Conservation (phyloP, 257 asterid species). For the Nicotiana tabacum region DNA sequence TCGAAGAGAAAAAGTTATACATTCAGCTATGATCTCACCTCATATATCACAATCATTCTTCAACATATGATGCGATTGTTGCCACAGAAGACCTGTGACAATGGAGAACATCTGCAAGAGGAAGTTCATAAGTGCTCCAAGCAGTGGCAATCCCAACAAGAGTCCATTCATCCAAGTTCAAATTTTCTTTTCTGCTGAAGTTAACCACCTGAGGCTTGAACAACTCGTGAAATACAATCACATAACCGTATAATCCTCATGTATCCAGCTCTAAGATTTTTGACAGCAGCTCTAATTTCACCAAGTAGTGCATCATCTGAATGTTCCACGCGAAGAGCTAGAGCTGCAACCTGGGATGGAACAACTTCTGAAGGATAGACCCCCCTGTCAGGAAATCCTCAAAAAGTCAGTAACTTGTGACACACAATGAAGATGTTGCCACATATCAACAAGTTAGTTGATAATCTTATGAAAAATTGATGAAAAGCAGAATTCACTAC, state of each 20-base stretch:
- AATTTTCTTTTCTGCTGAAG: background rate
- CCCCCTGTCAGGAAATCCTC: slow-evolving; percentile 51
- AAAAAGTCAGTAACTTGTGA: slow-evolving; percentile 4
- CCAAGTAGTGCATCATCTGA: slow-evolving; percentile 21
- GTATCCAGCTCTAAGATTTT: slow-evolving; percentile 50
- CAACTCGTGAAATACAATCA: slow-evolving; percentile 40
- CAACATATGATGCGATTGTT: background rate
- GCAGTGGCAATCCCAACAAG: background rate
- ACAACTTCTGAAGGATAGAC: slow-evolving; percentile 67
- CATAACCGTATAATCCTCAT: slow-evolving; percentile 61
- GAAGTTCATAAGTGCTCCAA: background rate
- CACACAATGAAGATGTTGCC: background rate
- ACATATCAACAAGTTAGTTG: background rate
- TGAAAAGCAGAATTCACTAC: background rate
- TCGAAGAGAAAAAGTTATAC: background rate
- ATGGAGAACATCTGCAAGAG: background rate
- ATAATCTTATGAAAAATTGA: background rate
- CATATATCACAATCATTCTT: background rate
- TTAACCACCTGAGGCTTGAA: slow-evolving; percentile 35
- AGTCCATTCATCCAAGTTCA: background rate
- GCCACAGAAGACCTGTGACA: background rate
- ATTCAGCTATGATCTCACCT: background rate
- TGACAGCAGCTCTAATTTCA: slow-evolving; percentile 39
- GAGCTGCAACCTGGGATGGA: slow-evolving; percentile 41
- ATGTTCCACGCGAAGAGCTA: slow-evolving; percentile 13